Evolutionary conservation across 345 rosid genomes (phyloP), one percentile per base, ranked within the genome.

Genomic region (Abelmoschus esculentus): DNA sequence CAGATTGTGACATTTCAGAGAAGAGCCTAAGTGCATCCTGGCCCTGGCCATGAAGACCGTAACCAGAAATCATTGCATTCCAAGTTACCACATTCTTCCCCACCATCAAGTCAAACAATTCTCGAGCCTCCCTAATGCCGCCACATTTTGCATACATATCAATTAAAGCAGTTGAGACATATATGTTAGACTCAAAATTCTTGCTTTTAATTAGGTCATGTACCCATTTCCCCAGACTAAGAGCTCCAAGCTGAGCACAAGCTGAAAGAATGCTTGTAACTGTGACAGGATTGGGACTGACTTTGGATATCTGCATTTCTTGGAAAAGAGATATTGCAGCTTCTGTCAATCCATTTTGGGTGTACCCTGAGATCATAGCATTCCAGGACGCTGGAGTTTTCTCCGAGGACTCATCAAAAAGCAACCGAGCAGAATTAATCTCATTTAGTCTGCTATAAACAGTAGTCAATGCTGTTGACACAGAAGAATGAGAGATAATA

Each of bases 81-180:
- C 93, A 88, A 75, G 90, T 85, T 17, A 88, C 89, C 66, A 73
- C 87, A 75, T 85, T 85, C 80, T 83, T 88, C 72, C 75, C 78
- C 0, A 75, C 76, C 77, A 80, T 80, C 57, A 3, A 69, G 63
- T 88, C 83, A 77, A 88, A 88, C 67, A 85, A 61, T 40, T 53
- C 65, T 14, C 81, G 77, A 69, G 93, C 90, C 77, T 82, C 86
- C 18, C 2, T 71, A 50, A 85, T 79, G 80, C 80, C 82, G 31
- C 93, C 93, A 77, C 90, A 86, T 72, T 88, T 88, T 13, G 87
- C 86, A 76, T 85, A 82, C 93, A 86, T 88, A 73, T 88, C 93
- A 22, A 88, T 78, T 66, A 88, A 70, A 74, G 90, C 86, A 49
- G 89, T 88, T 75, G 88, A 79, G 18, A 86, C 89, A 77, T 57